Conservation (phyloP, 139 green algal genomes). For the Eudorina sp. region DNA sequence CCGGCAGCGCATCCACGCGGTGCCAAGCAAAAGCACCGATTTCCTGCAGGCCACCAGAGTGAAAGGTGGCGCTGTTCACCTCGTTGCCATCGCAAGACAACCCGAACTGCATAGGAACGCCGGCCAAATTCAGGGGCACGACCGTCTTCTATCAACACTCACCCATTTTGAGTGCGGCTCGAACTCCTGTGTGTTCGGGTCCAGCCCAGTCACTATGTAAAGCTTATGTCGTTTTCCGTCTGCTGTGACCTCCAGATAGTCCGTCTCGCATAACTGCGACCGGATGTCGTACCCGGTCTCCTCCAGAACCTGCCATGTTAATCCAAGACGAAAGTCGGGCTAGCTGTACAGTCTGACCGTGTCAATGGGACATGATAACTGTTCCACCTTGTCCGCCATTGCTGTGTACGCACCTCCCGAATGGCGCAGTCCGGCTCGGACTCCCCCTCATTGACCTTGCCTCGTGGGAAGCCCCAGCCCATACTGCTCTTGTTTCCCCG, state of each 20-base stretch:
- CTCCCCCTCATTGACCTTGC: slow-evolving; percentile 93
- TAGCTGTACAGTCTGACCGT: background rate
- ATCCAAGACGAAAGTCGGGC: too few relatives aligned
- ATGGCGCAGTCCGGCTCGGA: slow-evolving; percentile 84
- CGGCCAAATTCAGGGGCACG: background rate
- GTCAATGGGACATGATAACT: too few relatives aligned
- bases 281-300: slow-evolving; percentile 85
- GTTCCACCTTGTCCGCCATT: too few relatives aligned
- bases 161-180: slow-evolving; percentile 69
- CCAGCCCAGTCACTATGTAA: slow-evolving; percentile 82
- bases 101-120: background rate
- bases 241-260: slow-evolving; percentile 77
- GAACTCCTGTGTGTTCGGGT: slow-evolving; percentile 75
- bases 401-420: slow-evolving; percentile 86
- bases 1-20: slow-evolving; percentile 73
- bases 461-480: slow-evolving; percentile 95
- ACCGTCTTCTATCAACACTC: background rate
- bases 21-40: slow-evolving; percentile 90
- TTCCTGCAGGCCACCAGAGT: slow-evolving; percentile 76
- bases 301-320: slow-evolving; percentile 83
- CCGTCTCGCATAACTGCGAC: slow-evolving; percentile 57
- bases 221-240: slow-evolving; percentile 79
- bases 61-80: too few relatives aligned
- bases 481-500: slow-evolving; percentile 80
- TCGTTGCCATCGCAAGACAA: background rate